Conservation (phyloP, 805 yeast species). For the Saccharomyces kudriavzevii region DNA sequence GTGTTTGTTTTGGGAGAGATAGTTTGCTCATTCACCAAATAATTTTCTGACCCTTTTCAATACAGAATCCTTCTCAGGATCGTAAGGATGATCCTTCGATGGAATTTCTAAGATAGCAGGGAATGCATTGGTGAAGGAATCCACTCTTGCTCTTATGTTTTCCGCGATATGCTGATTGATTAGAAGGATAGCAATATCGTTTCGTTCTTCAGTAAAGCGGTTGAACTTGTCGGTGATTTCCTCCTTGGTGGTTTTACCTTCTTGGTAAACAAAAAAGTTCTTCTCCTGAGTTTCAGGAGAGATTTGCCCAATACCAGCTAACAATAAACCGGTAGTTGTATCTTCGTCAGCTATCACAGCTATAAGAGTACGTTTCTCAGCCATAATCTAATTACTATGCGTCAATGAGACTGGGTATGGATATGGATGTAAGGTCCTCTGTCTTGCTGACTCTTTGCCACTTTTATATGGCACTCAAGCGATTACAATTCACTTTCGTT, state of each 20-base stretch:
- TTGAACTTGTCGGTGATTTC: constrained; percentile 70
- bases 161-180: constrained; percentile 96
- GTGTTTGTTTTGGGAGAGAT: not conserved
- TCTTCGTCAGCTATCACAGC: constrained; percentile 98
- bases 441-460: not conserved
- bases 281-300: constrained; percentile 39
- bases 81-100: constrained; percentile 96
- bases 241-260: constrained; percentile 68
- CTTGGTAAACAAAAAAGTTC: constrained; percentile 74
- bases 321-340: constrained; percentile 87
- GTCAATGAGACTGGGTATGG: not conserved
- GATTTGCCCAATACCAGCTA: constrained; percentile 93
- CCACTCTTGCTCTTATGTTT: constrained; percentile 72
- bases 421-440: not conserved
- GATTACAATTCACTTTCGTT: not conserved
- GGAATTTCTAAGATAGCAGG: constrained; percentile 97
- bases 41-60: constrained; percentile 88
- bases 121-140: constrained; percentile 78
- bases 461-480: not conserved
- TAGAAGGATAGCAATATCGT: constrained; percentile 85
- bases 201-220: constrained; percentile 61
- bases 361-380: constrained; percentile 62
- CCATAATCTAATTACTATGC: constrained; percentile 7
- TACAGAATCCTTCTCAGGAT: constrained; percentile 95
- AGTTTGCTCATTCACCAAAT: constrained; percentile 66